phyloP scores from a whole-genome alignment of 2,329 filamentous ascomycete genomes.

The Alternaria viburni region DNA sequence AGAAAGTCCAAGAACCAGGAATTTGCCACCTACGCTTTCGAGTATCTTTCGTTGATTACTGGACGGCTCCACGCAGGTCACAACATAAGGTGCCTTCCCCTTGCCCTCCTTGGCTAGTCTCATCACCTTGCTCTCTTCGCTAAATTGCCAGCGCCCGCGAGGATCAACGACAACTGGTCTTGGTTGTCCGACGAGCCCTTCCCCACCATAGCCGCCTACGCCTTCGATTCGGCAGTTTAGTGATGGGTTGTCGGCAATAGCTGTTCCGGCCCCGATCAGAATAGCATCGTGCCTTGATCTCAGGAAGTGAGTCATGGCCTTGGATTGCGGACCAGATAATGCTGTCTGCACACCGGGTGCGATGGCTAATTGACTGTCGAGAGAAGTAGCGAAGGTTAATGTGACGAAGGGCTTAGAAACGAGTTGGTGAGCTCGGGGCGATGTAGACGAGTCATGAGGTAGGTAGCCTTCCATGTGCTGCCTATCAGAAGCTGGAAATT shows the following conservation, averaged over 20 bases:
- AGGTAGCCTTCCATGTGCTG: constrained; percentile 61
- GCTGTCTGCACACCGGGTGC: constrained; percentile 80
- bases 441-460: constrained; percentile 34
- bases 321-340: constrained; percentile 82
- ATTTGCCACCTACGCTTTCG: constrained; percentile 34
- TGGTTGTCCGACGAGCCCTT: constrained; percentile 68
- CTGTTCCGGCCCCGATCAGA: constrained; percentile 82
- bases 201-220: constrained; percentile 62
- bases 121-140: constrained; percentile 67
- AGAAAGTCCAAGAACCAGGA: constrained; percentile 11
- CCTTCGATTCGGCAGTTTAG: constrained; percentile 79
- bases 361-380: constrained; percentile 80
- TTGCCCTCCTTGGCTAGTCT: constrained; percentile 66
- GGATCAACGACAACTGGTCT: constrained; percentile 85
- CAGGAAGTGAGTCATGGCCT: constrained; percentile 92
- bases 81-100: constrained; percentile 76
- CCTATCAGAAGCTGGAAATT: constrained; percentile 53
- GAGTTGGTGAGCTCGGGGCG: neutral
- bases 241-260: constrained; percentile 81
- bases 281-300: constrained; percentile 84
- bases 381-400: constrained; percentile 87
- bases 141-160: constrained; percentile 72
- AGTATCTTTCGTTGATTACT: constrained; percentile 39
- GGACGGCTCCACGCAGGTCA: constrained; percentile 48
- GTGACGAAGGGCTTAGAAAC: constrained; percentile 55